Evolutionary conservation across 176 grass and related monocot genomes (phyloP), one percentile per base, ranked within the genome.

Genomic region (Echinochloa phyllopogon): DNA sequence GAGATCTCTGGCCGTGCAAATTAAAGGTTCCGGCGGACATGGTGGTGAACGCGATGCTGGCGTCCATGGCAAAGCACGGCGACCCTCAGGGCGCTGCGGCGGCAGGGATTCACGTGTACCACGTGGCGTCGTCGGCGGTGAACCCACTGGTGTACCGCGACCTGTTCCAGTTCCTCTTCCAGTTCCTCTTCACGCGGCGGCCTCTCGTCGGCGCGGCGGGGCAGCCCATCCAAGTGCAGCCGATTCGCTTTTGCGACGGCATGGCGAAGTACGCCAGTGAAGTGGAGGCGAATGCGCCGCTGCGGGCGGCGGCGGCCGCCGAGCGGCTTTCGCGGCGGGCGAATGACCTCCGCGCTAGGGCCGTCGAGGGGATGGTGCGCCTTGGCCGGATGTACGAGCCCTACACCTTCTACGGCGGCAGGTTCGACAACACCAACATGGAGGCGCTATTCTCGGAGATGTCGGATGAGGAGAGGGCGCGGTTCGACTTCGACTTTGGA

Each of bases 301-400:
- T 43, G 41, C 41, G 6, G 41, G 41, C 41, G 3, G 39, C 58
- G 21, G 77, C 79, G 83, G 78, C 63, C 25, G 25, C 36, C 18
- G 16, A 43, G 41, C 0, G 41, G 41, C 45, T 82, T 10, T 86
- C 84, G 3, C 65, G 6, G 41, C 41, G 41, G 41, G 41, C 41
- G 58, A 85, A 86, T 78, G 41, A 43, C 41, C 41, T 43, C 41
- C 41, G 6, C 0, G 41, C 41, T 7, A 43, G 8, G 41, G 8
- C 41, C 41, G 6, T 43, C 41, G 41, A 81, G 82, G 87, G 86
- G 81, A 86, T 85, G 33, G 86, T 88, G 49, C 64, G 94, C 55
- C 77, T 97, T 40, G 91, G 91, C 21, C 86, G 67, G 45, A 91
- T 97, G 20, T 97, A 90, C 74, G 82, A 97, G 89, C 94, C 94